Evolutionary conservation across 106 monocot genomes (phyloP).

Genomic region (Posidonia australis): DNA sequence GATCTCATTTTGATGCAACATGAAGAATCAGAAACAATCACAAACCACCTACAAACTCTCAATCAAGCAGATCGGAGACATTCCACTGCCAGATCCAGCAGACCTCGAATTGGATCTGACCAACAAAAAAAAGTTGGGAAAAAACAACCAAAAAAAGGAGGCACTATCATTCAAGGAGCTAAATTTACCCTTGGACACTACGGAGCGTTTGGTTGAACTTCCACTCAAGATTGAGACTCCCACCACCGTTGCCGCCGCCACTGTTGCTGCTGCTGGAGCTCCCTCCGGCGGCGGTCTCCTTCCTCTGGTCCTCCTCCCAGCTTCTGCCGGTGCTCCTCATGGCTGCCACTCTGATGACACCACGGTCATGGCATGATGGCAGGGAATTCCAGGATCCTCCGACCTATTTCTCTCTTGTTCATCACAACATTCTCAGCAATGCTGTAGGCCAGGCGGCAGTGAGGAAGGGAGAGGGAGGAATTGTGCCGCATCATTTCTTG

Average conservation of each 20-base stretch:
- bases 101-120: neutral
- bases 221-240: constrained; percentile 64
- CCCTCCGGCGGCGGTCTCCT: constrained; percentile 13
- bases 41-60: neutral
- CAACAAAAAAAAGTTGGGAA: neutral
- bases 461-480: too few species aligned
- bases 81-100: neutral
- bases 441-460: too few species aligned
- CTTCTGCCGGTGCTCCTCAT: constrained; percentile 28
- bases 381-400: too few species aligned
- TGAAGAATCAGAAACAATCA: too few species aligned
- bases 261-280: constrained; percentile 19
- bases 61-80: neutral
- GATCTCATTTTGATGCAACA: neutral
- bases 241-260: constrained; percentile 6
- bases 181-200: constrained; percentile 97
- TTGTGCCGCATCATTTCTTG: too few species aligned
- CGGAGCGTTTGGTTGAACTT: constrained; percentile 90
- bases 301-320: constrained; percentile 18
- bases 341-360: neutral
- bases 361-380: too few species aligned
- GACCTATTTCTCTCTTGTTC: too few species aligned
- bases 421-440: too few species aligned
- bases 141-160: neutral
- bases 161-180: too few species aligned